Conservation (phyloP, 1,284 basidiomycete species). For the Phylloporus sp. region DNA sequence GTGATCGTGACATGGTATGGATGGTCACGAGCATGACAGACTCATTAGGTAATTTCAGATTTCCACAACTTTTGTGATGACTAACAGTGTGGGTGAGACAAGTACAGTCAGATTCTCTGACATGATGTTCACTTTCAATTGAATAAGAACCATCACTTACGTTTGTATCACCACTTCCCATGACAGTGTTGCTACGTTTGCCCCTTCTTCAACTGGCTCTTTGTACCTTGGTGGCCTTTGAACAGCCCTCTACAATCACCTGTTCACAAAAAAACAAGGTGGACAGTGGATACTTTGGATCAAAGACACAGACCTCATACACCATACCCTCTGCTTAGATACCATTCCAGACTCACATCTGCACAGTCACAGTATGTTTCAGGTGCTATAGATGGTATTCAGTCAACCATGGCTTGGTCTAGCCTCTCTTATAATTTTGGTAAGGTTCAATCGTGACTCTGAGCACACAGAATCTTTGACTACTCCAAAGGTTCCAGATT, state of each 20-base stretch:
- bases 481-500: constrained; percentile 66
- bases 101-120: constrained; percentile 38
- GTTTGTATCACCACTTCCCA: not conserved
- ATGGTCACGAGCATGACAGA: no score
- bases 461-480: not conserved
- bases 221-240: constrained; percentile 96
- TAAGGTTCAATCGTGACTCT: constrained; percentile 33
- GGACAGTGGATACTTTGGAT: constrained; percentile 93
- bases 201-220: constrained; percentile 95
- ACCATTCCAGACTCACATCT: constrained; percentile 7
- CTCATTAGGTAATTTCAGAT: no score
- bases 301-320: constrained; percentile 85
- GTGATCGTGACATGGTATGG: no score
- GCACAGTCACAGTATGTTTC: constrained; percentile 76
- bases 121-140: constrained; percentile 17
- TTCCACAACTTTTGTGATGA: no score
- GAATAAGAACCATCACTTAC: not conserved
- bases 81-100: constrained; percentile 34
- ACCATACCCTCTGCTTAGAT: not conserved
- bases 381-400: constrained; percentile 84
- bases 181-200: constrained; percentile 72
- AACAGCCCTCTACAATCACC: constrained; percentile 93
- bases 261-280: constrained; percentile 79
- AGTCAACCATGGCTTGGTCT: constrained; percentile 87
- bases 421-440: constrained; percentile 93